phyloP scores from a whole-genome alignment of 2,329 filamentous ascomycete species.

The Exophiala calicioides region DNA sequence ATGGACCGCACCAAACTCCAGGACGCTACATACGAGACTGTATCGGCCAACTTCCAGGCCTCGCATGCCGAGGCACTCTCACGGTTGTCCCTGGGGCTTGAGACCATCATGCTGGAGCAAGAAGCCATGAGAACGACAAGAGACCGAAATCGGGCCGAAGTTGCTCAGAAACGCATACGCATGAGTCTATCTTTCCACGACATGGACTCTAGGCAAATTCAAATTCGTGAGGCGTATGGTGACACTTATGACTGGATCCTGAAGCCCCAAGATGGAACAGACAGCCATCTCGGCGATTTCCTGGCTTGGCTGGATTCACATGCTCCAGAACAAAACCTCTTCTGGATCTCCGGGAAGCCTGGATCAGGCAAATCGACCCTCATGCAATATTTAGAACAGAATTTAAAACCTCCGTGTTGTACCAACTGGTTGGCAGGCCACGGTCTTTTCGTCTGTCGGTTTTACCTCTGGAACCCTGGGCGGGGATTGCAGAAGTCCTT shows the following conservation, averaged over 20 bases:
- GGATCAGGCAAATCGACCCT: conserved; percentile 46
- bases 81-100: too few relatives aligned
- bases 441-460: too few relatives aligned
- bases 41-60: too few relatives aligned
- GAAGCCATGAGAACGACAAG: too few relatives aligned
- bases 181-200: background rate
- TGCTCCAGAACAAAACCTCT: conserved; percentile 48
- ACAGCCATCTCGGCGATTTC: background rate
- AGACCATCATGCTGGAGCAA: too few relatives aligned
- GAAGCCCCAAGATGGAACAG: background rate
- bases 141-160: too few relatives aligned
- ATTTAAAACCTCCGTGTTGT: too few relatives aligned
- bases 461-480: conserved; percentile 6
- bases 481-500: background rate
- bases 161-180: too few relatives aligned
- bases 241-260: conserved; percentile 5
- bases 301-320: background rate
- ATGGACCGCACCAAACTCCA: too few relatives aligned
- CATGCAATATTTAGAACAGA: conserved; percentile 32
- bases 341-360: conserved; percentile 47
- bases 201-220: background rate
- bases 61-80: too few relatives aligned
- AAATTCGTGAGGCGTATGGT: background rate
- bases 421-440: too few relatives aligned
- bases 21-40: too few relatives aligned